Conservation (phyloP, 73 alveolate species). For the Stentor roeselii region DNA sequence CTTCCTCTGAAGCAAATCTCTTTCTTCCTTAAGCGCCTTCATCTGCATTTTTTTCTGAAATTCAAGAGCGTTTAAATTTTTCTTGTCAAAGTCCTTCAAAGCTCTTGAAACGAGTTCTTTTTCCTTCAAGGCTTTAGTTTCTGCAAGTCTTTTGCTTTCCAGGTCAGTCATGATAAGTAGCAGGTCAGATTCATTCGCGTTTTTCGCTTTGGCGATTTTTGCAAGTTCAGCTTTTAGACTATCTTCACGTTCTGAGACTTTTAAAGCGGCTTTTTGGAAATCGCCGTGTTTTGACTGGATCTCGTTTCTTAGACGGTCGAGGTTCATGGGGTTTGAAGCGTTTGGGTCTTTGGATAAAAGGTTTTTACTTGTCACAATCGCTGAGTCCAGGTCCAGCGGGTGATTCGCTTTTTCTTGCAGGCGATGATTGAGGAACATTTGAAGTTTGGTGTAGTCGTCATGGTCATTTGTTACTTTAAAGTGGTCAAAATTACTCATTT, state of each 20-base stretch:
- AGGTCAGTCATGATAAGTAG: conserved; percentile 61
- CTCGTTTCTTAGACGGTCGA: not conserved
- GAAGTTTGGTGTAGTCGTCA: no score
- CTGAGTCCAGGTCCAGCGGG: no score
- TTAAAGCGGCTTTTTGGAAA: not conserved
- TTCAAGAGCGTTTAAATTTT: conserved; percentile 60
- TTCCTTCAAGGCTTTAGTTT: conserved; percentile 68
- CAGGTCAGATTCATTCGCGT: conserved; percentile 31
- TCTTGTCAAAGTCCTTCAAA: conserved; percentile 67
- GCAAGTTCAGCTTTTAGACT: conserved; percentile 31
- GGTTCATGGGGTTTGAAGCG: not conserved
- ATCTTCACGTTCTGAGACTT: not conserved
- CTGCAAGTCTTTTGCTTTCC: conserved; percentile 65
- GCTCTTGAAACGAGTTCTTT: conserved; percentile 73
- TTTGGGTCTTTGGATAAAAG: no score
- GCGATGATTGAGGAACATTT: no score
- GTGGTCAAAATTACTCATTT: no score
- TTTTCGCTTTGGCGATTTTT: conserved; percentile 38
- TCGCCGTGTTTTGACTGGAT: not conserved
- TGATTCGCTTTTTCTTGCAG: no score
- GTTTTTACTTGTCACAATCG: no score
- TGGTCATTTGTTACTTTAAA: no score
- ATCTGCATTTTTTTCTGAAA: conserved; percentile 64
- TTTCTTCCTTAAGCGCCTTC: conserved; percentile 58
- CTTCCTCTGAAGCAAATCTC: conserved; percentile 68